phyloP scores from a whole-genome alignment of 2,329 filamentous ascomycete species.

The Monosporascus sp. region DNA sequence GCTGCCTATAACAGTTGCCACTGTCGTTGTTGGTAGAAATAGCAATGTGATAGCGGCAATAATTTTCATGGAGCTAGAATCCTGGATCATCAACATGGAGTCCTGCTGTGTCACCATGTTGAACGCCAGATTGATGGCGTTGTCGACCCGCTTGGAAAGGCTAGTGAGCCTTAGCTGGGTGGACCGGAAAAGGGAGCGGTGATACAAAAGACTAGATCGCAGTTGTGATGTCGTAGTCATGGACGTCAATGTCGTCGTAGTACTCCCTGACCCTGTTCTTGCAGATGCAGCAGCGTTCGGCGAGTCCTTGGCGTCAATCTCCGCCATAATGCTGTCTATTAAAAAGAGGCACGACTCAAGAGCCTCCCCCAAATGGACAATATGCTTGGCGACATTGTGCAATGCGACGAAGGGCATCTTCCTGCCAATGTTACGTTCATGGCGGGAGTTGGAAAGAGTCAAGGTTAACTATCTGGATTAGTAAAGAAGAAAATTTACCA shows the following conservation, averaged over 20 bases:
- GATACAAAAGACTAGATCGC: conserved; percentile 11
- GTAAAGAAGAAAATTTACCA: neutral
- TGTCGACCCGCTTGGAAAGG: conserved; percentile 30
- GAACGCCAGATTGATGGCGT: conserved; percentile 28
- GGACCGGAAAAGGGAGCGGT: conserved; percentile 27
- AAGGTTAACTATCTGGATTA: conserved; percentile 2
- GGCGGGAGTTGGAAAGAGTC: neutral
- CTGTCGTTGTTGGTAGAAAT: conserved; percentile 31
- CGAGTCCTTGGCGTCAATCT: neutral
- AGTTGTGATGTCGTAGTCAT: neutral
- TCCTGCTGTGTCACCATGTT: conserved; percentile 32
- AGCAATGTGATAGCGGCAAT: conserved; percentile 32
- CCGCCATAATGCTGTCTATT: conserved; percentile 1
- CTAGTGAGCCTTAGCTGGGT: conserved; percentile 29
- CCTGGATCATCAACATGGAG: conserved; percentile 28
- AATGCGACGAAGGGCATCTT: conserved; percentile 13
- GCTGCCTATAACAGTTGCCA: conserved; percentile 26
- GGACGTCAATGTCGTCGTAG: neutral
- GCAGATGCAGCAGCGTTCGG: neutral
- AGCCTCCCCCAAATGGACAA: conserved; percentile 13
- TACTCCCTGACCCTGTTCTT: neutral
- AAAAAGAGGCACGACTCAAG: conserved; percentile 10
- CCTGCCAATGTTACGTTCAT: neutral
- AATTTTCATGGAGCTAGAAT: conserved; percentile 31
- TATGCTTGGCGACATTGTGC: conserved; percentile 17